Conservation (phyloP, 768 basidiomycete genomes). For the Tephrocybe sp. region DNA sequence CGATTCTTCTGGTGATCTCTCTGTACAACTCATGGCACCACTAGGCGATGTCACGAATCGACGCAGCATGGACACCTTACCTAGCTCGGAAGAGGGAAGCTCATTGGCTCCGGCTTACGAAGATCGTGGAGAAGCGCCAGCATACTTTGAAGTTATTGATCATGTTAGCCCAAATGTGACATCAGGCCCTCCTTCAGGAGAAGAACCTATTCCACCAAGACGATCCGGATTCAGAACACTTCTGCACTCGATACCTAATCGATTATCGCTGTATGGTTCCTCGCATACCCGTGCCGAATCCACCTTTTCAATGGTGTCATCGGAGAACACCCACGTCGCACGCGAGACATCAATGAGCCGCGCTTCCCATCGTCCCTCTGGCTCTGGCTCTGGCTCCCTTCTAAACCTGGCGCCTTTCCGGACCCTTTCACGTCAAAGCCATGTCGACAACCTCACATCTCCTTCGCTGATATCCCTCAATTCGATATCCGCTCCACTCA, state of each 20-base stretch:
- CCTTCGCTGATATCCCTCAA: slow-evolving; percentile 69
- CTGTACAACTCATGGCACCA: slow-evolving; percentile 16
- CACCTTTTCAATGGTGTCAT: slow-evolving; percentile 23
- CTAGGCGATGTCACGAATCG: slow-evolving; percentile 21
- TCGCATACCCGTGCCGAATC: slow-evolving; percentile 30
- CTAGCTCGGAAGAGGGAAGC: slow-evolving; percentile 28
- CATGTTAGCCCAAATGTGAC: slow-evolving; percentile 3
- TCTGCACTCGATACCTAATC: slow-evolving; percentile 28
- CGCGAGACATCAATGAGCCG: slow-evolving; percentile 25
- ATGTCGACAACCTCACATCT: slow-evolving; percentile 46
- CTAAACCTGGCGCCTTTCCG: slow-evolving; percentile 47
- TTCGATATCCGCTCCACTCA: slow-evolving; percentile 73
- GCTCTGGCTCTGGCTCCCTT: slow-evolving; percentile 32
- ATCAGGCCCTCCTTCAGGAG: slow-evolving; percentile 14
- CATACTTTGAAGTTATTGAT: slow-evolving; percentile 60
- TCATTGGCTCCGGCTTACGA: slow-evolving; percentile 21
- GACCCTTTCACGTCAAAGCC: slow-evolving; percentile 45
- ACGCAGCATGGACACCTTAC: slow-evolving; percentile 28
- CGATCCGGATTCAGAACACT: slow-evolving; percentile 51
- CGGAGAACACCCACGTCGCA: slow-evolving; percentile 18
- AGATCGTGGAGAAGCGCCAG: slow-evolving; percentile 58
- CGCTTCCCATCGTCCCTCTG: slow-evolving; percentile 28
- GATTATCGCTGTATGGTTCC: slow-evolving; percentile 29
- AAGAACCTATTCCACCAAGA: slow-evolving; percentile 20
- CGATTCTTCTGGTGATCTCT: slow-evolving; percentile 24